Conservation (phyloP, 257 asterid genomes). For the Catharanthus roseus region DNA sequence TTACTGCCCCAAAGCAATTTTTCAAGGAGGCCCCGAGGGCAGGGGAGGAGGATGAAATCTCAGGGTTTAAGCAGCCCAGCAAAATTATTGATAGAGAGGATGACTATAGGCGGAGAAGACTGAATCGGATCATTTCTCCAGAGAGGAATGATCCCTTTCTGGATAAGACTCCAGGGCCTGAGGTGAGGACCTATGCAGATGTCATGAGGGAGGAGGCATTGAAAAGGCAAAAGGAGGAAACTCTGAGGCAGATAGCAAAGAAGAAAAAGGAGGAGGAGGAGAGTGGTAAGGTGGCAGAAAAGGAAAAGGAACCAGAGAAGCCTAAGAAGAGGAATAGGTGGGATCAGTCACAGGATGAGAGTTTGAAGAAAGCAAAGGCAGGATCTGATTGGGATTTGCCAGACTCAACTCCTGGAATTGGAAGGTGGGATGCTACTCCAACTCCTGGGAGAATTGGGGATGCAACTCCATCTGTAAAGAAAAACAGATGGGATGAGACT, state of each 20-base stretch:
- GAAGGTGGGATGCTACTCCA: constrained; percentile 98
- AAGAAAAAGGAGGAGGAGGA: constrained; percentile 78
- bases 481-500: constrained; percentile 92
- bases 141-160: constrained; percentile 77
- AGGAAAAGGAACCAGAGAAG: constrained; percentile 53
- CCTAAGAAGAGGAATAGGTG: constrained; percentile 95
- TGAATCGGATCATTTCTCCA: constrained; percentile 75
- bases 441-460: constrained; percentile 91
- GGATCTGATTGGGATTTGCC: constrained; percentile 93
- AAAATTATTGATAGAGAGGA: constrained; percentile 86
- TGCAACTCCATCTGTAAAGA: constrained; percentile 75
- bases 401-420: constrained; percentile 81
- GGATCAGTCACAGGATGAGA: constrained; percentile 83
- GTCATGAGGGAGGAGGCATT: constrained; percentile 72
- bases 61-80: constrained; percentile 66
- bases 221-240: constrained; percentile 75
- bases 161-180: constrained; percentile 87
- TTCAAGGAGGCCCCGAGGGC: constrained; percentile 62
- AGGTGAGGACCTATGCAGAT: constrained; percentile 85
- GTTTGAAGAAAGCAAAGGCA: constrained; percentile 52
- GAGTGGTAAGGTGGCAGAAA: constrained; percentile 21
- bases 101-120: constrained; percentile 71
- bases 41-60: constrained; percentile 59
- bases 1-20: constrained; percentile 73
- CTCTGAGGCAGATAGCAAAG: constrained; percentile 68